Base-by-base conservation (phyloP, 1,284 basidiomycete species). In the Pulveroboletus sp. region DNA sequence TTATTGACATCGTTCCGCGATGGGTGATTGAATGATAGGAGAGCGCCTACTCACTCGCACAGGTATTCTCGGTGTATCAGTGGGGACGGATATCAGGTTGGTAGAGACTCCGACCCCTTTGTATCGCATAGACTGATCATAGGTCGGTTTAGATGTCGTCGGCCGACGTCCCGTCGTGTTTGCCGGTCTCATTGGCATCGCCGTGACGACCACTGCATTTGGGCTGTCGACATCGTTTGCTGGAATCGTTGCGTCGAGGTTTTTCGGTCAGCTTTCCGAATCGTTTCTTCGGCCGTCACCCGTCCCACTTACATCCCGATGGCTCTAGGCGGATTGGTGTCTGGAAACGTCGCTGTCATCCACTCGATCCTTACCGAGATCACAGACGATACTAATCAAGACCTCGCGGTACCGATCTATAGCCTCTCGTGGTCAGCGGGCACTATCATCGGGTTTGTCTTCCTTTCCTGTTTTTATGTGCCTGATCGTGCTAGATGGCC, bases 131-230 rank as follows among this genome's bases (percentile, higher is more conserved):
- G 8, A 6, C n/a, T 42, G 6, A 57, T 17, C 33, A 35, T 36
- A 20, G 11, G n/a, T 44, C 46, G 18, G 20, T 11, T 2, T 50
- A 66, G 84, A 86, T 69, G 62, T 74, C 36, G 72, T 85, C 24
- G 86, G 86, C 8, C 77, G 86, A 20, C 78, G 80, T 46, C 86
- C 86, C 25, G 78, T 87, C 28, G 77, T 87, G 15, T 74, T 86
- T 31, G 58, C 73, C 1, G 84, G 84, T 20, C 78, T 79, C n/a
- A 33, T 79, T 3, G 84, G 84, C 12, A 77, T 86, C 35, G 79
- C 80, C 2, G 52, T 82, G 10, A 73, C 80, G 26, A 81, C 78
- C 1, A 56, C 78, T 5, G 64, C 78, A 18, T 78, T 87, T 59
- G 86, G 86, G 2, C 63, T 87, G 15, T 85, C 84, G 3, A 76